Base-by-base conservation (phyloP, 345 rosid species). In the Hirschfeldia incana region DNA sequence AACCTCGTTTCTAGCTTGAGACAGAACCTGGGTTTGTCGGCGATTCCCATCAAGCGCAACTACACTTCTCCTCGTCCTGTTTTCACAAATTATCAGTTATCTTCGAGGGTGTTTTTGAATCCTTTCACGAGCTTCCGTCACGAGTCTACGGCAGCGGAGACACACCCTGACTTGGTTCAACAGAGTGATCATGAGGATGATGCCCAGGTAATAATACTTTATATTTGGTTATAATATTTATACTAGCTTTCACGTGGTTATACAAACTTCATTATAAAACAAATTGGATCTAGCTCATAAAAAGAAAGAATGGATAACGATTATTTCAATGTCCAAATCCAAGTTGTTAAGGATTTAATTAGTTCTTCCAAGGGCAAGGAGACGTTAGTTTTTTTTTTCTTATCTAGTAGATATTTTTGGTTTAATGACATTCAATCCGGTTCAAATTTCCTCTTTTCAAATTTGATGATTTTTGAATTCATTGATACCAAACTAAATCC, bases 81-180 rank as follows among this genome's bases (percentile, higher is more conserved):
- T 4, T 71, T 37, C 15, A 55, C 80, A 26, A 27, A 26, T 39
- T 53, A 67, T 28, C 37, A 8, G 68, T 44, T 60, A 32, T 65
- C 60, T 67, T 67, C 81, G 1, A 44, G 71, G 61, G 33, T 17
- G 66, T 71, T 66, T 61, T 13, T 4, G 17, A 13, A 58, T 53
- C 63, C 71, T 5, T 6, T 6, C 8, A 39, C 65, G 42, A 76
- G 59, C 15, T 65, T 33, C 34, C 78, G 91, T 55, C 82, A 69
- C 57, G 83, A 81, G 64, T 87, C 90, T n/a, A 85, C 86, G 28
- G 65, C 71, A 5, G 79, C 84, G 10, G 86, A 83, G 53, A 67
- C 65, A 44, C 88, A 81, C 8, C 82, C 73, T 8, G 87, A 83
- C 6, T 60, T 80, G 2, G 67, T 49, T 17, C 78, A 75, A 33